A percentile compares a stretch with the other conserved stretches of the same genome.
Evolutionary conservation across 768 basidiomycete genomes (phyloP).

Genomic region (Lactarius quietus): DNA sequence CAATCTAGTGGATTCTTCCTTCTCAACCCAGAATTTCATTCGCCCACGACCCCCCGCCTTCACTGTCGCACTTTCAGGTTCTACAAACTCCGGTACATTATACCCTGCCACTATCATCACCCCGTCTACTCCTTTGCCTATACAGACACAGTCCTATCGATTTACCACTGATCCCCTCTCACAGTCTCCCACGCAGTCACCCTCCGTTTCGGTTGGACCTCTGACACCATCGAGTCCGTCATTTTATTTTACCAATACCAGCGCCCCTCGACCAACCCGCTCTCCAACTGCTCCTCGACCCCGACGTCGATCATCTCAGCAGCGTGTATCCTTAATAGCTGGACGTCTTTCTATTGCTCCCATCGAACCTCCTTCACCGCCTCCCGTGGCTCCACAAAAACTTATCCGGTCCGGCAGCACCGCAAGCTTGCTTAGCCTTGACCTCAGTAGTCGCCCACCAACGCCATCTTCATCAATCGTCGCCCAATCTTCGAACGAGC

Average conservation of each 20-base stretch:
- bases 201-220: slow-evolving; percentile 31
- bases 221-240: slow-evolving; percentile 26
- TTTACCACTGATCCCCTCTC: slow-evolving; percentile 32
- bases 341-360: slow-evolving; percentile 77
- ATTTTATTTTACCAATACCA: slow-evolving; percentile 31
- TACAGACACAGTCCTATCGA: slow-evolving; percentile 21
- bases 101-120: slow-evolving; percentile 28
- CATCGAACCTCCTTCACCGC: slow-evolving; percentile 67
- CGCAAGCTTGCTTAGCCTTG: slow-evolving; percentile 58
- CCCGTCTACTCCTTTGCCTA: slow-evolving; percentile 18
- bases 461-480: slow-evolving; percentile 48
- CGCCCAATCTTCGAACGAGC: slow-evolving; percentile 47
- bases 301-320: slow-evolving; percentile 76
- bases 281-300: slow-evolving; percentile 59
- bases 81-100: slow-evolving; percentile 28
- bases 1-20: slow-evolving; percentile 14
- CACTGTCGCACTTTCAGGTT: slow-evolving; percentile 14
- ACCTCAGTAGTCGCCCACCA: slow-evolving; percentile 58
- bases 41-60: slow-evolving; percentile 23
- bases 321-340: slow-evolving; percentile 79
- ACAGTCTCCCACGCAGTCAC: slow-evolving; percentile 31
- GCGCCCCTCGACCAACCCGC: slow-evolving; percentile 35
- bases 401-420: slow-evolving; percentile 62
- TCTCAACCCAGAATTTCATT: slow-evolving; percentile 8
- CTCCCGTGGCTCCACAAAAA: slow-evolving; percentile 56